Base-by-base conservation (phyloP, 75 land plant species). In the Pinus tabuliformis region DNA sequence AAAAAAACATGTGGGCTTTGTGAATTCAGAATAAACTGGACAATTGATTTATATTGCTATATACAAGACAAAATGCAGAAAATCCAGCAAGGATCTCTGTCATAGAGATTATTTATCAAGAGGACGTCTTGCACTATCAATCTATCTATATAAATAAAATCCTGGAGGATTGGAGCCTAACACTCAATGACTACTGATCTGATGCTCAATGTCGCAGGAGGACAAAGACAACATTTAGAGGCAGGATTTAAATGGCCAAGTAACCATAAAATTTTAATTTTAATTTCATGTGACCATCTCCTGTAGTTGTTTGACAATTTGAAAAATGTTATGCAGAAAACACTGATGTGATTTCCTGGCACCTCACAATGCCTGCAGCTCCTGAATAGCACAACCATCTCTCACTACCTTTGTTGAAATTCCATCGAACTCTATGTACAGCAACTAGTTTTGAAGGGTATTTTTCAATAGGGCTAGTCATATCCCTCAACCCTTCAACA, bases 331-430 rank as follows among this genome's bases (percentile, higher is more conserved):
- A 49, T 78, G n/a, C 26, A 73, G 33, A 49, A 42, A 77, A 30
- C 77, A 62, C 59, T 72, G 74, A 75, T 64, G 77, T 57, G 18
- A 92, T 80, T 76, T 90, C 72, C 64, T 91, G 97, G 83, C 93
- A 94, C n/a, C 99, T 80, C 5, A 95, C 62, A 72, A 97, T 77
- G 6, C 99, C 99, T 72, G 96, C 95, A 68, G 99, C 95, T 42
- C 98, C 98, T 59, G 95, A 93, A 83, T 86, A 97, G 81, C 93
- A 91, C 17, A 97, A 73, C 98, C 95, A 97, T 60, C 82, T 84
- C 74, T 87, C 98, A 76, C 89, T 90, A 0, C 98, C 98, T 73
- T 80, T 86, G 88, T 97, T 97, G 85, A 78, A 76, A 81, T 95
- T 97, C 99, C 99, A 97, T 82, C 96, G 88, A 56, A 97, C 83